Percentiles rank a stretch among this genome's conserved stretches.
Conservation (phyloP, 345 rosid genomes). For the Toxicodendron radicans region DNA sequence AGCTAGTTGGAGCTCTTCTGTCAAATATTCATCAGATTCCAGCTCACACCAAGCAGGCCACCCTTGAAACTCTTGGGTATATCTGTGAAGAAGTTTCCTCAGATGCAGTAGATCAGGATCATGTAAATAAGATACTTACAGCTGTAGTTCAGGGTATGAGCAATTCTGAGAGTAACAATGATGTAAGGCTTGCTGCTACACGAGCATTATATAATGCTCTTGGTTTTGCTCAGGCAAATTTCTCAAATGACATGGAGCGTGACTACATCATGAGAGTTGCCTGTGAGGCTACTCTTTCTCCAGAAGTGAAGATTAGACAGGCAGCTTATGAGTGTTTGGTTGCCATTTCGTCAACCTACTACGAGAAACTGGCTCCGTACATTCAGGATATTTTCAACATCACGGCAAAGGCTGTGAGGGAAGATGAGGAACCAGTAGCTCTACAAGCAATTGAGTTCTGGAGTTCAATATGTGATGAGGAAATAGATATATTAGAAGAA, state of each 20-base stretch:
- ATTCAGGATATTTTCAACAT: conserved; percentile 32
- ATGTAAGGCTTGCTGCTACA: conserved; percentile 35
- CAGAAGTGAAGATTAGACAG: conserved; percentile 33
- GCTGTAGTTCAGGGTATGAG: conserved; percentile 56
- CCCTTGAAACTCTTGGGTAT: conserved; percentile 77
- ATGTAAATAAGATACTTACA: conserved; percentile 72
- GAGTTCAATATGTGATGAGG: conserved; percentile 39
- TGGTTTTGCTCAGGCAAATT: conserved; percentile 38
- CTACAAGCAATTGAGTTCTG: conserved; percentile 38
- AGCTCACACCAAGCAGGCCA: conserved; percentile 68
- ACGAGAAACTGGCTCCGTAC: conserved; percentile 32
- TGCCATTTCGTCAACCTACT: conserved; percentile 33
- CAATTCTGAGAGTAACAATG: conserved; percentile 29
- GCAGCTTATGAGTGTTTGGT: conserved; percentile 38
- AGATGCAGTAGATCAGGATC: conserved; percentile 71
- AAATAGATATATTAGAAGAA: conserved; percentile 41
- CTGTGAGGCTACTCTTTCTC: conserved; percentile 36
- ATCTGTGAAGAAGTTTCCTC: conserved; percentile 77
- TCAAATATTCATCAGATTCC: conserved; percentile 68
- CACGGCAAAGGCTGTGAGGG: conserved; percentile 34
- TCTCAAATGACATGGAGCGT: conserved; percentile 31
- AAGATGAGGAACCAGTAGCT: conserved; percentile 34
- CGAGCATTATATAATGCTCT: conserved; percentile 33
- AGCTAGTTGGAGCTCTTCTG: conserved; percentile 60
- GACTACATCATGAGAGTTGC: conserved; percentile 40